Conservation (phyloP, 2,329 filamentous ascomycete genomes). For the Verticillium longisporum region DNA sequence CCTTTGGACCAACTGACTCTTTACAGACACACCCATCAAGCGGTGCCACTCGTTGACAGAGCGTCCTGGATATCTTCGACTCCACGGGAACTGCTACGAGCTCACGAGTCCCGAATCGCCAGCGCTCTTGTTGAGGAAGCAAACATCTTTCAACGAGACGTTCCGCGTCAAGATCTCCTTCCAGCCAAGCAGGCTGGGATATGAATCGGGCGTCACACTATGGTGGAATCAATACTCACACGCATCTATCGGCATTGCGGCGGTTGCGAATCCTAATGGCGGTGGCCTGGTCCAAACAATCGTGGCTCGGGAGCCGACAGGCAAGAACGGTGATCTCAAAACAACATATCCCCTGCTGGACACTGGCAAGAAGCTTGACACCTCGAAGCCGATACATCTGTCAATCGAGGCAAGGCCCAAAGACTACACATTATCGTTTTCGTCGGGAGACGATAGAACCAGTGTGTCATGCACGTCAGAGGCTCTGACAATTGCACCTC, state of each 20-base stretch:
- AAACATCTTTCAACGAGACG: conserved; percentile 32
- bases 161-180: conserved; percentile 41
- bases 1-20: not conserved
- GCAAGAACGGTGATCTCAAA: conserved; percentile 12
- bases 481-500: conserved; percentile 18
- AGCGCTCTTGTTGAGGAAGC: conserved; percentile 47
- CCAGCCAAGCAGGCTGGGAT: conserved; percentile 28
- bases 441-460: not conserved
- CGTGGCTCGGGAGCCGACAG: conserved; percentile 13
- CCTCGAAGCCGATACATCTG: conserved; percentile 5
- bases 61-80: conserved; percentile 32
- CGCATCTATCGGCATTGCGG: conserved; percentile 20
- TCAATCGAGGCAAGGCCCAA: conserved; percentile 11
- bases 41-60: conserved; percentile 38
- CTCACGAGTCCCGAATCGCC: conserved; percentile 42
- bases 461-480: conserved; percentile 8
- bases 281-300: conserved; percentile 7
- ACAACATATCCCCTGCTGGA: conserved; percentile 4
- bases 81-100: conserved; percentile 45
- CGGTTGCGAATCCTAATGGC: conserved; percentile 10
- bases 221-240: conserved; percentile 45
- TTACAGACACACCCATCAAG: conserved; percentile 38
- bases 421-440: conserved; percentile 13
- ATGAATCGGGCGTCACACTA: conserved; percentile 45
- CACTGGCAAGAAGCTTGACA: not conserved